phyloP scores from a whole-genome alignment of 306 rosid species.

The Casuarina cunninghamiana region DNA sequence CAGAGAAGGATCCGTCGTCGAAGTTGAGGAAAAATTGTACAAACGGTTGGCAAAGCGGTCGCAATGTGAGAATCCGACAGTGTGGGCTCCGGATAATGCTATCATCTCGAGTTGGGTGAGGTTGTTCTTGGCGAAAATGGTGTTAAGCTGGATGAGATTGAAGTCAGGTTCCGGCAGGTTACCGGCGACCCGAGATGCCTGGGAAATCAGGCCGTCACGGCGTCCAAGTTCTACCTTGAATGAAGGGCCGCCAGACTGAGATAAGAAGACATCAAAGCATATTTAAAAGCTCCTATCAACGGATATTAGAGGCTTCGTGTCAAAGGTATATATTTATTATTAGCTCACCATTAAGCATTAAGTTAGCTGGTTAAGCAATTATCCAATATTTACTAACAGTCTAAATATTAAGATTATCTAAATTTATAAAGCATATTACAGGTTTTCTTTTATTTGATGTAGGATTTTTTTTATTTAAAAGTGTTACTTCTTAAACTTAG shows the following conservation, averaged over 20 bases:
- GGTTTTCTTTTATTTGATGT: too few species aligned
- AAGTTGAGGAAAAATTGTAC: slow-evolving; percentile 41
- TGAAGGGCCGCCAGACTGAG: slow-evolving; percentile 70
- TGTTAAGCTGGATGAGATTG: slow-evolving; percentile 49
- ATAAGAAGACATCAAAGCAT: not conserved
- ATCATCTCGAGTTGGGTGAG: slow-evolving; percentile 64
- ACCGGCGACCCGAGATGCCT: slow-evolving; percentile 56
- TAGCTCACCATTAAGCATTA: too few species aligned
- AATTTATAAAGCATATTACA: too few species aligned
- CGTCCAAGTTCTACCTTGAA: slow-evolving; percentile 81
- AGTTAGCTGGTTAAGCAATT: too few species aligned
- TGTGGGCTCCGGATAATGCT: slow-evolving; percentile 89
- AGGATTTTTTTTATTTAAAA: not conserved
- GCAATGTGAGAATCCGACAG: slow-evolving; percentile 72
- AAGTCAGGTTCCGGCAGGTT: slow-evolving; percentile 58
- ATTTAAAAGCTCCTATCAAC: too few species aligned
- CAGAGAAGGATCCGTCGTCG: slow-evolving; percentile 60
- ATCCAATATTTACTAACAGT: too few species aligned
- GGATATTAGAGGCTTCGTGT: too few species aligned
- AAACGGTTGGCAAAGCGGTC: slow-evolving; percentile 49
- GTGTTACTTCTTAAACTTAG: not conserved
- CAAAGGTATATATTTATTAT: too few species aligned
- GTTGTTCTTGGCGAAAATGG: slow-evolving; percentile 44
- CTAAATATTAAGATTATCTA: too few species aligned
- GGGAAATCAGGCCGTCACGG: slow-evolving; percentile 57